These are phyloP conservation scores for Tolypocladium guangdongense DNA, from an alignment of 2,329 filamentous ascomycete species.

Conservation along the genomic window DNA sequence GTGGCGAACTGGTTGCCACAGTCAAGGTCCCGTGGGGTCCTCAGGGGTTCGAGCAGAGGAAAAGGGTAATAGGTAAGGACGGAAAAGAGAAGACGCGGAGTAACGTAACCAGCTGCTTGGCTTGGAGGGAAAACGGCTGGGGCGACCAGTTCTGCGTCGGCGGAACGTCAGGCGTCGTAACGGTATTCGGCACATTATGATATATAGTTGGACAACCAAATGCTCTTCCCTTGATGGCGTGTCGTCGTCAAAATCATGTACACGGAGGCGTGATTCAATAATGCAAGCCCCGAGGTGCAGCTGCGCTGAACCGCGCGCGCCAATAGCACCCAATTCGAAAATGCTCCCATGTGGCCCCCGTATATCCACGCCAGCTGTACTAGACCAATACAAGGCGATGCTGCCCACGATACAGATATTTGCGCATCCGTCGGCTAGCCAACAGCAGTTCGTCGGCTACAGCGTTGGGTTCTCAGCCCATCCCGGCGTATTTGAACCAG, in stretches of 20 bases:
- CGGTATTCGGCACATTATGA: conserved; percentile 41
- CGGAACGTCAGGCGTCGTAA: conserved; percentile 54
- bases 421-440: background rate
- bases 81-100: conserved; percentile 47
- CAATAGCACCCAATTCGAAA: conserved; percentile 3
- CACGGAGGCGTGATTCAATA: background rate
- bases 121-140: conserved; percentile 51
- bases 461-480: conserved; percentile 42
- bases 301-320: background rate
- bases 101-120: conserved; percentile 51
- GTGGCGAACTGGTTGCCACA: conserved; percentile 54
- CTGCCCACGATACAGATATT: background rate
- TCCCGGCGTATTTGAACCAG: conserved; percentile 93
- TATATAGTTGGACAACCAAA: conserved; percentile 6
- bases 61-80: conserved; percentile 45
- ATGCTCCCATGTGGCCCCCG: background rate
- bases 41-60: conserved; percentile 33
- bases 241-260: background rate
- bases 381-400: background rate
- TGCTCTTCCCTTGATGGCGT: background rate
- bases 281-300: background rate
- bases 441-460: background rate
- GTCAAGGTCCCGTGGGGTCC: conserved; percentile 50
- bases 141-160: conserved; percentile 55
- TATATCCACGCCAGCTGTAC: background rate